A percentile compares a stretch with the other conserved stretches of the same genome.
phyloP scores from a whole-genome alignment of 768 basidiomycete species.

The Trametes punicea region DNA sequence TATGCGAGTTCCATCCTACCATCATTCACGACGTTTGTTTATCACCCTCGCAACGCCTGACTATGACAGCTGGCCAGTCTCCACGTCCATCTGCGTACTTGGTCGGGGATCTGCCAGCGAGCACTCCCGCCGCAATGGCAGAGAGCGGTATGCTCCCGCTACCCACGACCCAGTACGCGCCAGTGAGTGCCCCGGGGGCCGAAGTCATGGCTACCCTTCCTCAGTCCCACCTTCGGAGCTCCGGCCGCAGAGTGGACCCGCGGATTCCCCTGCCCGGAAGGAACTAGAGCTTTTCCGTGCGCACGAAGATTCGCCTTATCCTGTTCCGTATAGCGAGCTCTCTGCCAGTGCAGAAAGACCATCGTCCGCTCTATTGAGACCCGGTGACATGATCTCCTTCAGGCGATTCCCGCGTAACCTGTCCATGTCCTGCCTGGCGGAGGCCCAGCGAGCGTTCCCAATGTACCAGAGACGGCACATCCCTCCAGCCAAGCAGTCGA shows the following conservation, averaged over 20 bases:
- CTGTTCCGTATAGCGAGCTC: not conserved
- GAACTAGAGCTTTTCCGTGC: not conserved
- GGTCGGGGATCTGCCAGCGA: not conserved
- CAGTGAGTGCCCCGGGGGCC: not conserved
- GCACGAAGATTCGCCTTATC: not conserved
- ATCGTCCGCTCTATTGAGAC: not conserved
- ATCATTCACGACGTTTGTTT: not conserved
- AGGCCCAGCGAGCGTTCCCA: not conserved
- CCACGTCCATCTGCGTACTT: not conserved
- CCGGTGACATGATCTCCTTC: not conserved
- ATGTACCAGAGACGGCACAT: not conserved
- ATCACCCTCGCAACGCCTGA: not conserved
- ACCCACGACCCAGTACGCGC: not conserved
- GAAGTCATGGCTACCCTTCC: not conserved
- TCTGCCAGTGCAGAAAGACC: not conserved
- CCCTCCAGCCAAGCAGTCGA: not conserved
- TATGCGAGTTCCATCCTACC: not conserved
- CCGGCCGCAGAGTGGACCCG: not conserved
- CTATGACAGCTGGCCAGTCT: not conserved
- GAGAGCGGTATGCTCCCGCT: not conserved
- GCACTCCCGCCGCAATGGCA: not conserved
- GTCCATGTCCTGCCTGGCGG: not conserved
- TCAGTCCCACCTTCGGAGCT: not conserved
- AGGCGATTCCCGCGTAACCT: not conserved
- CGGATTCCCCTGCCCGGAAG: not conserved